Conservation (phyloP, 495 filamentous ascomycete species). For the Zalerion maritima region DNA sequence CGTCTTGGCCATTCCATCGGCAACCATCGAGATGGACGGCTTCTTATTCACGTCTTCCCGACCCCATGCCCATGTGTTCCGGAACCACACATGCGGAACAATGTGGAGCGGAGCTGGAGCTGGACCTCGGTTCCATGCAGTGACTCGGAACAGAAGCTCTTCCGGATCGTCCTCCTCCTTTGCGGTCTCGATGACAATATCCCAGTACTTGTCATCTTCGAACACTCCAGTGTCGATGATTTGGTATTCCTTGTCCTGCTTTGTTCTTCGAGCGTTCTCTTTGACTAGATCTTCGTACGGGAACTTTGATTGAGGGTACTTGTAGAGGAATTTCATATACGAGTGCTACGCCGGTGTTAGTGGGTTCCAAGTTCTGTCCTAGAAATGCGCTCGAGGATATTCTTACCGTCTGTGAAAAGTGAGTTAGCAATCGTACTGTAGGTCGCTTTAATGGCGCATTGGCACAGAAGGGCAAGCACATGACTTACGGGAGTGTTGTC, state of each 20-base stretch:
- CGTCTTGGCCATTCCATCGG: constrained; percentile 52
- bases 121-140: constrained; percentile 88
- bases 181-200: constrained; percentile 91
- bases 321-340: constrained; percentile 98
- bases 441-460: neutral
- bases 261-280: constrained; percentile 64
- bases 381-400: constrained; percentile 2
- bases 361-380: constrained; percentile 6
- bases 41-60: constrained; percentile 56
- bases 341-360: constrained; percentile 50
- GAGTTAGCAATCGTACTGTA: constrained; percentile 15
- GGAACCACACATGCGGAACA: constrained; percentile 88
- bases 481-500: constrained; percentile 71
- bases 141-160: constrained; percentile 85
- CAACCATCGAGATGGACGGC: constrained; percentile 52
- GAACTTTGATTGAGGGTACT: constrained; percentile 83
- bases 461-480: neutral
- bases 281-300: constrained; percentile 77
- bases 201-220: constrained; percentile 87
- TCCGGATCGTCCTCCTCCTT: constrained; percentile 84
- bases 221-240: constrained; percentile 84
- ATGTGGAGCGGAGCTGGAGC: constrained; percentile 86
- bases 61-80: constrained; percentile 94
- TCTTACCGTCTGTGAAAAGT: constrained; percentile 27
- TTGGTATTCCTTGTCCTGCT: constrained; percentile 74